Conservation (phyloP, 1,284 basidiomycete genomes). For the Coriolopsis trogii region DNA sequence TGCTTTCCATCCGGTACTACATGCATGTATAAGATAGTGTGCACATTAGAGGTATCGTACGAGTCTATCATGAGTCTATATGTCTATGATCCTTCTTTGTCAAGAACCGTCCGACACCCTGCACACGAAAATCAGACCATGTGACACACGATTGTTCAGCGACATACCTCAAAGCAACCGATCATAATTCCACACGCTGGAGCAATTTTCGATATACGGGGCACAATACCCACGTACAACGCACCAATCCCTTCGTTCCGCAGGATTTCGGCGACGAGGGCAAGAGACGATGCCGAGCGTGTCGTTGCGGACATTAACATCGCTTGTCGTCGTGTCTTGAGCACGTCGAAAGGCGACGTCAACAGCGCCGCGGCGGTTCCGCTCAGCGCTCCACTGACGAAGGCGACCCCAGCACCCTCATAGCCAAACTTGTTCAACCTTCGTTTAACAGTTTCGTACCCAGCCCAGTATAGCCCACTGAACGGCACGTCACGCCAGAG, state of each 20-base stretch:
- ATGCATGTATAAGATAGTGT: conserved; percentile 29
- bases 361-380: conserved; percentile 85
- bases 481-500: conserved; percentile 98
- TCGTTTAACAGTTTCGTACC: conserved; percentile 70
- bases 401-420: conserved; percentile 74
- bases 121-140: conserved; percentile 2
- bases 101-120: conserved; percentile 61
- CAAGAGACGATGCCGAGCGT: conserved; percentile 50
- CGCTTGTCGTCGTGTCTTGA: conserved; percentile 92
- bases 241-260: conserved; percentile 79
- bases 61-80: conserved; percentile 23
- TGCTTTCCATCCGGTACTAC: conserved; percentile 17
- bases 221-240: conserved; percentile 85
- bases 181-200: conserved; percentile 99
- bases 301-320: conserved; percentile 57
- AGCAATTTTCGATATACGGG: conserved; percentile 93
- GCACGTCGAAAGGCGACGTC: conserved; percentile 95
- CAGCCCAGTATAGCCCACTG: conserved; percentile 90
- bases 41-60: conserved; percentile 24
- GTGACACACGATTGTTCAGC: neutral
- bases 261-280: conserved; percentile 71
- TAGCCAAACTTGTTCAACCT: conserved; percentile 52
- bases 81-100: conserved; percentile 35
- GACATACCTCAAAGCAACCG: conserved; percentile 83
- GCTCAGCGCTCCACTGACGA: conserved; percentile 81